These are phyloP conservation scores for Suillus occidentalis DNA, from an alignment of 768 basidiomycete species.

Conservation along the genomic window DNA sequence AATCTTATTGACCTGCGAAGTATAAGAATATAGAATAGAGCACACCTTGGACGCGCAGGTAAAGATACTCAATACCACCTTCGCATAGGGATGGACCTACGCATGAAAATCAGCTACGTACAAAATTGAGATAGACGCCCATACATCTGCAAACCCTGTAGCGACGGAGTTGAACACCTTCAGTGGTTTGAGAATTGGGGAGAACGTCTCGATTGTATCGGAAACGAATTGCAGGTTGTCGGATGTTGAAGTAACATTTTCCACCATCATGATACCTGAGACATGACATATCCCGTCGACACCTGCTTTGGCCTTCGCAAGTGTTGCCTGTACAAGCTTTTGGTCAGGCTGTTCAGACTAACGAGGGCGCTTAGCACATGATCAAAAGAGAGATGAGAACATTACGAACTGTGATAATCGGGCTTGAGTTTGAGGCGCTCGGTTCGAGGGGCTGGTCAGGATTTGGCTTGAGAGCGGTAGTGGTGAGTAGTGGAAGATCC, in stretches of 20 bases:
- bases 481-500: neutral
- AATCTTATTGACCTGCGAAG: rapidly evolving
- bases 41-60: neutral
- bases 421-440: too few species aligned
- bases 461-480: neutral
- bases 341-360: neutral
- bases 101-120: neutral
- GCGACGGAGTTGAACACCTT: neutral
- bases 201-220: neutral
- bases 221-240: neutral
- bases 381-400: neutral
- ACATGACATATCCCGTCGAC: neutral
- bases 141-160: neutral
- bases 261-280: neutral
- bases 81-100: neutral
- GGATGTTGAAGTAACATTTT: too few species aligned
- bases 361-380: neutral
- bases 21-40: too few species aligned
- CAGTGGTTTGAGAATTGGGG: neutral
- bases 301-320: neutral
- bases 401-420: neutral
- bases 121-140: neutral
- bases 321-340: neutral
- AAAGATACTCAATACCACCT: neutral
- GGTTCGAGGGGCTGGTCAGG: neutral